phyloP scores from a whole-genome alignment of 768 basidiomycete species.

The Hydnomerulius pinastri region DNA sequence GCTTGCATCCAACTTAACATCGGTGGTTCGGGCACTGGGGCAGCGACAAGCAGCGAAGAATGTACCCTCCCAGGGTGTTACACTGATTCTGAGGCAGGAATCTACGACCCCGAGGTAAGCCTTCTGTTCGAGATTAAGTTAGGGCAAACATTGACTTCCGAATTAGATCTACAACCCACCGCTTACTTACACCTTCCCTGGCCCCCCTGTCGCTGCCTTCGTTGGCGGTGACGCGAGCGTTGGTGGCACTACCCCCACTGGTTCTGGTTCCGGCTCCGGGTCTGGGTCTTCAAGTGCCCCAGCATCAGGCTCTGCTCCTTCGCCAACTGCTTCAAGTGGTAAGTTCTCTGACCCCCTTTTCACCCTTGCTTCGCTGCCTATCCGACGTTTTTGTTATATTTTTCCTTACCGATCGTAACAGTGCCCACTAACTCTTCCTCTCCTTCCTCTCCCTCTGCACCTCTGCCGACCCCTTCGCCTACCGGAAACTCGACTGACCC shows the following conservation, averaged over 20 bases:
- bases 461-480: neutral
- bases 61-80: constrained; percentile 74
- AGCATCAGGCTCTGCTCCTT: constrained; percentile 13
- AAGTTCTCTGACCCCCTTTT: constrained; percentile 8
- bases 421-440: constrained; percentile 25
- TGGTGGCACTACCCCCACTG: constrained; percentile 25
- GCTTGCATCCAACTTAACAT: constrained; percentile 32
- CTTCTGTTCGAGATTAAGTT: neutral
- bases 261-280: constrained; percentile 18
- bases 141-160: neutral
- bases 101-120: constrained; percentile 51
- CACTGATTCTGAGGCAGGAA: constrained; percentile 66
- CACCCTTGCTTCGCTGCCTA: neutral
- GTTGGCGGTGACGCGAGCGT: constrained; percentile 20
- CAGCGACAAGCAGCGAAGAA: constrained; percentile 32
- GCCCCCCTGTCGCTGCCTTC: constrained; percentile 49
- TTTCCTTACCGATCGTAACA: constrained; percentile 24
- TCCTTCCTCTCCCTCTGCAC: constrained; percentile 6
- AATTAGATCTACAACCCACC: constrained; percentile 33
- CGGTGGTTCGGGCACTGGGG: constrained; percentile 27
- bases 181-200: constrained; percentile 51
- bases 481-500: constrained; percentile 1
- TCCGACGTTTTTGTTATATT: neutral
- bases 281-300: constrained; percentile 16
- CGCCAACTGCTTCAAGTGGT: constrained; percentile 18